phyloP scores from a whole-genome alignment of 106 monocot species.

The Vanilla planifolia region DNA sequence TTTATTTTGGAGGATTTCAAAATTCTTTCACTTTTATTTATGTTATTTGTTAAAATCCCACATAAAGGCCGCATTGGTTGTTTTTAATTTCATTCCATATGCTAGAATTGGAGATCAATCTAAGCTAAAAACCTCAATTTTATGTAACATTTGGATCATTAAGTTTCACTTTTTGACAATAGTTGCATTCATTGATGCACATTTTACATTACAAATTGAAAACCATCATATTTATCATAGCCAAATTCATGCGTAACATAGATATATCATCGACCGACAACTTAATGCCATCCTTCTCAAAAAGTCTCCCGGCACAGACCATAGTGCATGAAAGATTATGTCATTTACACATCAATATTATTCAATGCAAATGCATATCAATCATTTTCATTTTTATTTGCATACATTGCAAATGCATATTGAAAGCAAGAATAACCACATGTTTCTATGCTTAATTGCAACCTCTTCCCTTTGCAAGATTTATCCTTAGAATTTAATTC shows the following conservation, averaged over 20 bases:
- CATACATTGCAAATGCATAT: conserved; percentile 78
- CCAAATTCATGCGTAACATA: conserved; percentile 47
- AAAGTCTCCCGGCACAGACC: conserved; percentile 45
- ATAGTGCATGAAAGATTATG: neutral
- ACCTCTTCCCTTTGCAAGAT: conserved; percentile 64
- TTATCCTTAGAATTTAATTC: conserved; percentile 53
- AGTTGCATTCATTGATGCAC: too few relatives aligned
- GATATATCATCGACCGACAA: conserved; percentile 84
- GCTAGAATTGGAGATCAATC: too few relatives aligned
- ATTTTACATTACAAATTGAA: too few relatives aligned
- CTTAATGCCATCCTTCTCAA: conserved; percentile 88
- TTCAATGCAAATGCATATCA: conserved; percentile 21
- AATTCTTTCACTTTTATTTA: too few relatives aligned
- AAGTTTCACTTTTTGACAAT: too few relatives aligned
- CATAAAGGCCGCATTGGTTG: too few relatives aligned
- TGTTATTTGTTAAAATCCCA: too few relatives aligned
- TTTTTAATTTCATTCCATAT: too few relatives aligned
- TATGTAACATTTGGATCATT: too few relatives aligned
- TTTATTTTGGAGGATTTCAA: too few relatives aligned
- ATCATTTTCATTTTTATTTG: conserved; percentile 76
- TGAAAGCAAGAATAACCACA: conserved; percentile 99
- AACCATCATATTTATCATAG: neutral
- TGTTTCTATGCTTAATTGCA: conserved; percentile 79
- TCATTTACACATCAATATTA: neutral
- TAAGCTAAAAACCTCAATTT: too few relatives aligned